A percentile compares a stretch with the other conserved stretches of the same genome.
phyloP scores from a whole-genome alignment of 2,329 filamentous ascomycete genomes.

The Akanthomyces uredinophilus region DNA sequence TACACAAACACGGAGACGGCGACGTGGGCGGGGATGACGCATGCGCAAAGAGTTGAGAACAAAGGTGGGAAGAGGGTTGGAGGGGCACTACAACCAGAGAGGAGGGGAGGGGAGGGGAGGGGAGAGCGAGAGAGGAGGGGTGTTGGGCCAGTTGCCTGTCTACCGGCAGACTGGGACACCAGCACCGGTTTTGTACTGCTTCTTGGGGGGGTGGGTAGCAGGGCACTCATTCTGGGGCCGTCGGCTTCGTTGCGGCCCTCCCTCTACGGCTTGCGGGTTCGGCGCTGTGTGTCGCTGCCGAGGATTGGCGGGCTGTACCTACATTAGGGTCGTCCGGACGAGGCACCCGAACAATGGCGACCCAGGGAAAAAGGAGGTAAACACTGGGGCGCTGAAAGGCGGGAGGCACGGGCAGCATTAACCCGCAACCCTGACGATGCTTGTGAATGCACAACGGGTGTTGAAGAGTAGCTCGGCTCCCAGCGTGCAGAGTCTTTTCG shows the following conservation, averaged over 20 bases:
- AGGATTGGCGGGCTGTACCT: slow-evolving; percentile 8
- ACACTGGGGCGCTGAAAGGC: slow-evolving; percentile 1
- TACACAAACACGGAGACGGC: neutral
- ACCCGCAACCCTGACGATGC: slow-evolving; percentile 1
- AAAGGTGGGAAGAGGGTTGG: neutral
- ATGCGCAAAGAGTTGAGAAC: slow-evolving; percentile 10
- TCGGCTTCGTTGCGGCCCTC: slow-evolving; percentile 2
- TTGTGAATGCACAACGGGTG: neutral
- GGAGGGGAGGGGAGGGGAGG: neutral
- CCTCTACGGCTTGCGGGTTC: neutral
- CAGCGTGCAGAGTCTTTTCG: neutral
- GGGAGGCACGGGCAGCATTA: slow-evolving; percentile 1
- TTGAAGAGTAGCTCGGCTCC: neutral
- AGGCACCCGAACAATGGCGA: slow-evolving; percentile 8
- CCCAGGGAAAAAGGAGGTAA: neutral
- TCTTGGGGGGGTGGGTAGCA: neutral
- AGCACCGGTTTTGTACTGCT: neutral
- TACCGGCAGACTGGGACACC: neutral
- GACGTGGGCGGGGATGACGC: slow-evolving; percentile 7
- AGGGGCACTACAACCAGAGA: neutral
- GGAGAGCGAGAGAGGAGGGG: slow-evolving; percentile 2
- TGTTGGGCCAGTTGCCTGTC: neutral
- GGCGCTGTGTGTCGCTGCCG: slow-evolving; percentile 2
- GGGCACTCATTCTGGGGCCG: neutral
- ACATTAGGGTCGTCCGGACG: slow-evolving; percentile 10